Base-by-base conservation (phyloP, 495 filamentous ascomycete species). In the Clavariopsis aquatica region DNA sequence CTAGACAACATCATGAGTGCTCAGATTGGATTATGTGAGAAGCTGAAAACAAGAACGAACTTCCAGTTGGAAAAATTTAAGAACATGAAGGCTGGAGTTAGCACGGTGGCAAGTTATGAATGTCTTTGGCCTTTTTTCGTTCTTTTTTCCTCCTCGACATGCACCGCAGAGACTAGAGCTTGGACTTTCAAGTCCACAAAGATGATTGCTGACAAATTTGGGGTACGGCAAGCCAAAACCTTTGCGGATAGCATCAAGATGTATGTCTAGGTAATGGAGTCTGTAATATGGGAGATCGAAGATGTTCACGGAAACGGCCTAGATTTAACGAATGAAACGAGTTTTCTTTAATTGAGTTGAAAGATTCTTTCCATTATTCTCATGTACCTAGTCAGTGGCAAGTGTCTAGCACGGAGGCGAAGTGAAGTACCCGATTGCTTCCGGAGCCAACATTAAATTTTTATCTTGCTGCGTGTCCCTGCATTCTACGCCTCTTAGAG, bases 61-160 rank as follows among this genome's bases (percentile, higher is more conserved):
- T 47, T 46, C 26, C 45, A 55, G 10, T 8, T 63, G 27, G 13
- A 41, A n/a, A 12, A 24, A 9, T 63, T 63, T 27, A 31, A 19
- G 60, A 28, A n/a, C 13, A 19, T 24, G n/a, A 34, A 63, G 26
- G 13, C 60, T 17, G 38, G 20, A 3, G 49, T 49, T 22, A 12
- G 52, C 10, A 63, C 52, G 1, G 17, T 55, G 8, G 60, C 51
- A 31, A 41, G 51, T 8, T 56, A 55, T 19, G 27, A 24, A 8
- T 34, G 53, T 24, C 52, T 63, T 15, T 63, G 60, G 60, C 60
- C 60, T 13, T 15, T 56, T 9, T 63, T 26, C 27, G 38, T 63
- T 19, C 52, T 63, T 13, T 41, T n/a, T 2, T 47, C 34, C 31
- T 31, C 52, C 15, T 55, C 60, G 8, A 56, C 60, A 1, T 54